Percentiles rank a stretch among this genome's conserved stretches.
Evolutionary conservation across 2,329 filamentous ascomycete species (phyloP).

Genomic region (Colletotrichum echinochloae): DNA sequence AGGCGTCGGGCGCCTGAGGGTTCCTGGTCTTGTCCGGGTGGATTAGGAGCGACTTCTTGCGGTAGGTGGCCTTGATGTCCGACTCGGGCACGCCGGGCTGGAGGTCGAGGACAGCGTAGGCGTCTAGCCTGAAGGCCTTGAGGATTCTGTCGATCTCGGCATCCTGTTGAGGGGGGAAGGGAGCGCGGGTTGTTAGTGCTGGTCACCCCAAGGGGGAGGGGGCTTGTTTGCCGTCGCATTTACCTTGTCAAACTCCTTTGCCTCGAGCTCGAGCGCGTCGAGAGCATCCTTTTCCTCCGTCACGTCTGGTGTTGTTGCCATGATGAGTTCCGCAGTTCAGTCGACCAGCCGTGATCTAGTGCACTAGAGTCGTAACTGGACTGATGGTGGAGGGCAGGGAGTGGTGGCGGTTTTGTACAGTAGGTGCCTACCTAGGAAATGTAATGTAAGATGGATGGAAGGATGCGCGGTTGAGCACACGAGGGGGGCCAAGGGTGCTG

Average conservation of each 20-base stretch:
- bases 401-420: neutral
- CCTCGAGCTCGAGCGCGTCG: constrained; percentile 83
- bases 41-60: constrained; percentile 98
- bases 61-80: constrained; percentile 94
- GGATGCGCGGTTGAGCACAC: constrained; percentile 16
- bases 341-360: neutral
- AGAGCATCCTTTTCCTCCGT: constrained; percentile 80
- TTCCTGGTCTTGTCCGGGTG: constrained; percentile 98
- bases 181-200: neutral
- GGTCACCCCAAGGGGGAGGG: neutral
- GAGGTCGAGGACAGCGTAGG: constrained; percentile 93
- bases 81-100: constrained; percentile 95
- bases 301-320: constrained; percentile 52
- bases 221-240: constrained; percentile 41
- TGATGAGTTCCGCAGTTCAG: constrained; percentile 42
- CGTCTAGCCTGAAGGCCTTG: constrained; percentile 83
- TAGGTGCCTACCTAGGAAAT: too few relatives aligned
- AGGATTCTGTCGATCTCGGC: constrained; percentile 95
- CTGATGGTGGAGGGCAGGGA: neutral
- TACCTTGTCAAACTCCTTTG: constrained; percentile 92
- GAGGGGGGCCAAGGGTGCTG: too few relatives aligned
- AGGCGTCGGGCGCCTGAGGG: constrained; percentile 89
- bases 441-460: too few relatives aligned
- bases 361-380: neutral
- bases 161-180: constrained; percentile 67